Base-by-base conservation (phyloP, 495 filamentous ascomycete genomes). In the Lasiosphaeris hirsuta region DNA sequence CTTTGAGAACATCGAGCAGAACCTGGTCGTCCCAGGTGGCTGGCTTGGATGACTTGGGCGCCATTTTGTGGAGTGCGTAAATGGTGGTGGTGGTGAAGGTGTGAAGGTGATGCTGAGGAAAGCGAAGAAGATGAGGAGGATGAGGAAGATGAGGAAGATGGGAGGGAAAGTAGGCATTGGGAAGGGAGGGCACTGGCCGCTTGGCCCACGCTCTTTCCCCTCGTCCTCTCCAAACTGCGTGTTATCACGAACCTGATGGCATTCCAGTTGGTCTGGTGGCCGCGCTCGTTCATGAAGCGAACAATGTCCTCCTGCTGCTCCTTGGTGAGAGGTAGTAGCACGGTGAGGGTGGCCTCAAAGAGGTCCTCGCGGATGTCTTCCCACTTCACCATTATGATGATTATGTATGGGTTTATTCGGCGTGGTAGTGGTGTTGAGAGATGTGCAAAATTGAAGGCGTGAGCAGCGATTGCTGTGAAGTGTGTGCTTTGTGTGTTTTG, bases 211-310 rank as follows among this genome's bases (percentile, higher is more conserved):
- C 17, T 1, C 11, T 1, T n/a, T 15, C 11, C 44, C 11, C 13
- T 1, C 46, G 33, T 8, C 10, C 6, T n/a, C n/a, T n/a, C n/a
- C n/a, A n/a, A n/a, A n/a, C n/a, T n/a, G n/a, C n/a, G 19, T 49
- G 33, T 1, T 19, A 17, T 18, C 10, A 65, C 64, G 18, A 71
- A 71, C 72, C 72, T 62, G 8, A 75, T 68, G 15, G 61, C 69
- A 18, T 75, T 75, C 72, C 72, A 75, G 33, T 14, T 56, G 3
- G 71, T 65, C 10, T 64, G 38, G 37, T 68, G 62, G 4, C 67
- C 64, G 0, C 59, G 56, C 0, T 35, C 30, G 0, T 37, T 37
- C 70, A 75, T 68, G 45, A 59, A 41, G 0, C 13, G 13, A 2
- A 63, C 66, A 10, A 75, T 59, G 0, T 49, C 53, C 3, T 50